Conservation (phyloP, 257 asterid genomes). For the Solanum raphanifolium region DNA sequence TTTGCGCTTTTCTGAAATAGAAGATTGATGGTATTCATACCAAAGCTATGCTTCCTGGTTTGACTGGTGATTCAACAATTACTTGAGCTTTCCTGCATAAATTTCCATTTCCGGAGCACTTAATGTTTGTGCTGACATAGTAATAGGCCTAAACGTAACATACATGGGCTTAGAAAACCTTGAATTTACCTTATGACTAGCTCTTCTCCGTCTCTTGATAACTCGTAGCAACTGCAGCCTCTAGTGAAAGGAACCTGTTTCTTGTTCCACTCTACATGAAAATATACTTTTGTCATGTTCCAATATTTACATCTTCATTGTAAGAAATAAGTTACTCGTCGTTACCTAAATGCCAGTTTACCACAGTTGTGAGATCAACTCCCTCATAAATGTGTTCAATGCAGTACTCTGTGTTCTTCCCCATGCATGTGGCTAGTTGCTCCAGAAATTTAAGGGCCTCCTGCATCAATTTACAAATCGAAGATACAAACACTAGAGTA, state of each 20-base stretch:
- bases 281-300: neutral
- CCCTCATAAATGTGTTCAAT: slow-evolving; percentile 48
- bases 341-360: slow-evolving; percentile 70
- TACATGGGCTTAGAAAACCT: neutral
- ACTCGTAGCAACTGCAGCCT: slow-evolving; percentile 61
- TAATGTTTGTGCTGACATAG: neutral
- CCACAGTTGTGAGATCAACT: slow-evolving; percentile 33
- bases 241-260: slow-evolving; percentile 59
- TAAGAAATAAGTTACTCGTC: neutral
- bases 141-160: neutral
- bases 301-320: neutral
- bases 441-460: slow-evolving; percentile 44
- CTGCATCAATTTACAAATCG: slow-evolving; percentile 16
- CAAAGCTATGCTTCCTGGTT: slow-evolving; percentile 57
- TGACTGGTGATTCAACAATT: slow-evolving; percentile 55
- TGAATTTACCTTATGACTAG: slow-evolving; percentile 46
- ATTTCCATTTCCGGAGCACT: neutral
- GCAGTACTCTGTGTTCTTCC: slow-evolving; percentile 48
- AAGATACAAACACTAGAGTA: neutral
- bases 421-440: slow-evolving; percentile 50
- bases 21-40: slow-evolving; percentile 9
- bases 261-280: slow-evolving; percentile 59
- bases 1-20: neutral
- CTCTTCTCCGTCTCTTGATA: slow-evolving; percentile 32
- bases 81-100: slow-evolving; percentile 57